phyloP scores from a whole-genome alignment of 768 basidiomycete species.

The Suillus bovinus region DNA sequence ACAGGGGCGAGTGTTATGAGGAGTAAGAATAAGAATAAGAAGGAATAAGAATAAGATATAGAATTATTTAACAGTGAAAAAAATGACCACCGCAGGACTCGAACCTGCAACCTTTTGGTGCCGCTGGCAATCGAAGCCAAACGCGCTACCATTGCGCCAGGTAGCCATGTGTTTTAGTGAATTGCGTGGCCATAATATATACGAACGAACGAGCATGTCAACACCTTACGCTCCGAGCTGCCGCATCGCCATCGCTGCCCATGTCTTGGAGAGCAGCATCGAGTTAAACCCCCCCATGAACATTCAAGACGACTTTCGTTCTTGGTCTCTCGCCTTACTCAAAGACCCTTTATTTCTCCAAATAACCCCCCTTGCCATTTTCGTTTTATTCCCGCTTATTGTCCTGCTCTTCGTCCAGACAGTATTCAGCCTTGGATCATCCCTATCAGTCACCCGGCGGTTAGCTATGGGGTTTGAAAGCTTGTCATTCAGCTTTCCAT shows the following conservation, averaged over 20 bases:
- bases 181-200: background rate
- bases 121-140: constrained; percentile 82
- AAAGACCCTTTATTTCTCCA: constrained; percentile 51
- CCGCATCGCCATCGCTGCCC: constrained; percentile 21
- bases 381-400: constrained; percentile 45
- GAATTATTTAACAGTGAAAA: constrained; percentile 16
- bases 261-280: constrained; percentile 29
- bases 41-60: constrained; percentile 5
- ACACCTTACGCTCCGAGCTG: constrained; percentile 4
- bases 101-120: constrained; percentile 97
- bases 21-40: constrained; percentile 7
- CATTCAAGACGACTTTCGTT: constrained; percentile 40
- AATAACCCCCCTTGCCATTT: constrained; percentile 53
- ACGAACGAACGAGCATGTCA: background rate
- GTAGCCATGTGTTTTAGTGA: constrained; percentile 58
- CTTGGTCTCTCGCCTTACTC: constrained; percentile 40
- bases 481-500: constrained; percentile 55
- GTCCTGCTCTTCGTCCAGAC: constrained; percentile 33
- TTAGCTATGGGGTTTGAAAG: constrained; percentile 58
- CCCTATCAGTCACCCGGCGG: constrained; percentile 27
- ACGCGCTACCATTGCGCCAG: constrained; percentile 96
- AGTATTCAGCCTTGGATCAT: constrained; percentile 29
- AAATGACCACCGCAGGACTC: constrained; percentile 90
- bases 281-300: constrained; percentile 41
- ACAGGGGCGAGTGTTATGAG: constrained; percentile 28